Percentiles rank a stretch among this genome's conserved stretches.
These are phyloP conservation scores for Fraxinus latifolia DNA, from an alignment of 305 asterid species.

Conservation along the genomic window DNA sequence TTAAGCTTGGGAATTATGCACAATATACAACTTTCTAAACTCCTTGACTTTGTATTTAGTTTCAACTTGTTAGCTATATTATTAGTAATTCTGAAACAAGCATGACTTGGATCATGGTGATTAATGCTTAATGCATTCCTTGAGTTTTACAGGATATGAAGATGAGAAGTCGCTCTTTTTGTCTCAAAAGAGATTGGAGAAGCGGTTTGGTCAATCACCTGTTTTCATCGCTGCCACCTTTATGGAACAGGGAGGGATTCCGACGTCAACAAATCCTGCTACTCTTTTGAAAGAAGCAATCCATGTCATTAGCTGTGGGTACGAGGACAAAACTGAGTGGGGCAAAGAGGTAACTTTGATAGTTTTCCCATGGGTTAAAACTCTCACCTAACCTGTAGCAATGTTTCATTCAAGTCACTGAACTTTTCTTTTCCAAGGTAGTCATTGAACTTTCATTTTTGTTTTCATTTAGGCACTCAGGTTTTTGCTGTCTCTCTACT, in stretches of 20 bases:
- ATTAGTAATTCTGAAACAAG: not conserved
- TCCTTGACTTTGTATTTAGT: not conserved
- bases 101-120: not conserved
- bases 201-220: conserved; percentile 40
- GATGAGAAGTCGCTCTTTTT: conserved; percentile 37
- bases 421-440: not conserved
- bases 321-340: conserved; percentile 43
- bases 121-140: not conserved
- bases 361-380: not conserved
- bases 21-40: not conserved
- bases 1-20: not conserved
- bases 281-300: conserved; percentile 40
- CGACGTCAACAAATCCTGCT: conserved; percentile 31
- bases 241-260: conserved; percentile 40
- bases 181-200: conserved; percentile 39
- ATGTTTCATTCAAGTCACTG: not conserved
- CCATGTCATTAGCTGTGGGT: conserved; percentile 42
- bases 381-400: not conserved
- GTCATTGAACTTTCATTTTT: not conserved
- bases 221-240: conserved; percentile 39
- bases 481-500: not conserved
- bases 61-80: not conserved
- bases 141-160: conserved; percentile 29
- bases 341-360: conserved; percentile 28
- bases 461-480: not conserved